A percentile compares a stretch with the other conserved stretches of the same genome.
Conservation (phyloP, 2,329 filamentous ascomycete genomes). For the Epichloe amarillans region DNA sequence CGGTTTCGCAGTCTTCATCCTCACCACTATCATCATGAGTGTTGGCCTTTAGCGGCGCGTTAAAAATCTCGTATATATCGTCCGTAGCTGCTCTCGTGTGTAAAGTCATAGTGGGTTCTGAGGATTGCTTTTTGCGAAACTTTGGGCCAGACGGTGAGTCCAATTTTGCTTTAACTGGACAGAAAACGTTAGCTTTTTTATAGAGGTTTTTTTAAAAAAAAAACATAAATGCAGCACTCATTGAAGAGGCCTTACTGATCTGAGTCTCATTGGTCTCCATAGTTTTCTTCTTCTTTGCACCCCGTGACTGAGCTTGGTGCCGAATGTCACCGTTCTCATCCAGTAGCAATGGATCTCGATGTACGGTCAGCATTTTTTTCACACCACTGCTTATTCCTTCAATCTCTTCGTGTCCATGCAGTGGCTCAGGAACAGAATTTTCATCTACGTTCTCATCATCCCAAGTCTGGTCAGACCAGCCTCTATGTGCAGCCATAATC, state of each 20-base stretch:
- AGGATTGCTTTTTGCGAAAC: conserved; percentile 61
- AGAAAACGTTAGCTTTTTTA: conserved; percentile 16
- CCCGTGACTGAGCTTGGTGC: conserved; percentile 31
- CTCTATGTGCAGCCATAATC: conserved; percentile 63
- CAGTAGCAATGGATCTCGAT: conserved; percentile 30
- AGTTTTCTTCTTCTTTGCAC: conserved; percentile 57
- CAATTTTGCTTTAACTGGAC: conserved; percentile 81
- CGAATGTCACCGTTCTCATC: conserved; percentile 48
- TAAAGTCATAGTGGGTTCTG: conserved; percentile 95
- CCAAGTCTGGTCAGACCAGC: conserved; percentile 51
- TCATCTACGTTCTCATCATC: conserved; percentile 27
- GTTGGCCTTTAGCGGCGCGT: conserved; percentile 46
- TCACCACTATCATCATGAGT: conserved; percentile 32
- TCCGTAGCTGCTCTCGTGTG: conserved; percentile 92
- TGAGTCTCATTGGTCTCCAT: conserved; percentile 86
- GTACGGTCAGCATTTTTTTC: conserved; percentile 28
- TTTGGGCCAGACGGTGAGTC: conserved; percentile 82
- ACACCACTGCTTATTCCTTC: conserved; percentile 17
- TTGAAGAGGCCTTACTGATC: conserved; percentile 50
- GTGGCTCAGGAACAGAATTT: conserved; percentile 17
- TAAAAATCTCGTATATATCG: conserved; percentile 96
- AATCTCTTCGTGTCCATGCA: conserved; percentile 17
- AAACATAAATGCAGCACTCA: not conserved
- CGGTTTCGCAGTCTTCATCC: conserved; percentile 58
- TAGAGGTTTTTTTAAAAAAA: too few species aligned